A percentile compares a stretch with the other conserved stretches of the same genome.
These are phyloP conservation scores for Agrocybe pediades DNA, from an alignment of 768 basidiomycete genomes.

Conservation along the genomic window DNA sequence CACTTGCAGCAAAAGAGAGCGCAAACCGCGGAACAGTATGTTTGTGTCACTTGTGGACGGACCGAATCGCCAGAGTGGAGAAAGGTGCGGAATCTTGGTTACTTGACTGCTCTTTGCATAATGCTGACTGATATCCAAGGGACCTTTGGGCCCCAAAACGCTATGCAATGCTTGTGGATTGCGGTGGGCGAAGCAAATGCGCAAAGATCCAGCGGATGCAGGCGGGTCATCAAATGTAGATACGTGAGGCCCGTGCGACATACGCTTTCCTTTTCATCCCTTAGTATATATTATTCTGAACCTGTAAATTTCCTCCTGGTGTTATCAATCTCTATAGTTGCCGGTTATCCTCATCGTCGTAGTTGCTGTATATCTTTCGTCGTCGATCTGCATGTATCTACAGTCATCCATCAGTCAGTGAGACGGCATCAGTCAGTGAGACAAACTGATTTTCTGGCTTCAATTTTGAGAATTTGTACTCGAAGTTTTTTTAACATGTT, in stretches of 20 bases:
- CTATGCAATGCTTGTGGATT: constrained; percentile 96
- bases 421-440: too few species aligned
- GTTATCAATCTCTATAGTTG: neutral
- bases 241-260: neutral
- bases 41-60: constrained; percentile 90
- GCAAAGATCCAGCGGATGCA: constrained; percentile 34
- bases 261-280: neutral
- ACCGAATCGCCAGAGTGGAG: constrained; percentile 99
- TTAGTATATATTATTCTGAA: neutral
- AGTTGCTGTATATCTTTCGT: too few species aligned
- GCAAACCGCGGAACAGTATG: constrained; percentile 65
- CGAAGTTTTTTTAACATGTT: too few species aligned
- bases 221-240: neutral
- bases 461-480: too few species aligned
- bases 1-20: constrained; percentile 45
- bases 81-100: constrained; percentile 50
- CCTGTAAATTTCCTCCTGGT: neutral
- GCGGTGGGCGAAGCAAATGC: constrained; percentile 81
- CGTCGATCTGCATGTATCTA: too few species aligned
- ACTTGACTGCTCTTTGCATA: neutral
- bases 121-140: constrained; percentile 41
- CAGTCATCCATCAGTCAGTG: too few species aligned
- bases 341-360: too few species aligned
- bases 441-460: too few species aligned
- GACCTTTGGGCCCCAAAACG: constrained; percentile 95